A percentile compares a stretch with the other conserved stretches of the same genome.
Evolutionary conservation across 169 alveolate genomes (phyloP).

Genomic region (Plasmodium malariae): DNA sequence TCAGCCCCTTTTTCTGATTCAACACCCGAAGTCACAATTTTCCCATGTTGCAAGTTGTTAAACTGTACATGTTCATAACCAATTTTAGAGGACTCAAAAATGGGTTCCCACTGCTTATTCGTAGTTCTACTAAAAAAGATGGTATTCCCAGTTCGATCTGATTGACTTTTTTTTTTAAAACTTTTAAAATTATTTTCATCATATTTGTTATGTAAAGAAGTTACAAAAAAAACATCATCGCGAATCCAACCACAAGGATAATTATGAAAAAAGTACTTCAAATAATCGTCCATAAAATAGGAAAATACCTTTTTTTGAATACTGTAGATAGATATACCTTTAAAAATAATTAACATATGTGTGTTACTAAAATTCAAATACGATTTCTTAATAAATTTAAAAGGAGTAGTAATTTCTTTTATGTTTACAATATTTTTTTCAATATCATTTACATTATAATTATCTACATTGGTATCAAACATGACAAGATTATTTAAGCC

Average conservation of each 20-base stretch:
- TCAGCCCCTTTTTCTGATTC: not conserved
- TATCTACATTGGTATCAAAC: slow-evolving; percentile 57
- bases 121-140: not conserved
- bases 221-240: slow-evolving; percentile 62
- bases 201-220: slow-evolving; percentile 68
- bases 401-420: slow-evolving; percentile 70
- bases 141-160: not conserved
- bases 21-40: not conserved
- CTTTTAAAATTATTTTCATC: slow-evolving; percentile 68
- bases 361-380: slow-evolving; percentile 65
- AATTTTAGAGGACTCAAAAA: slow-evolving; percentile 38
- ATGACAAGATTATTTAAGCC: slow-evolving; percentile 59
- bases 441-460: slow-evolving; percentile 43
- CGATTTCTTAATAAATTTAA: slow-evolving; percentile 62
- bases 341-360: slow-evolving; percentile 45
- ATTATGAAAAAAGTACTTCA: slow-evolving; percentile 63
- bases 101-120: not conserved
- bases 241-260: slow-evolving; percentile 71
- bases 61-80: slow-evolving; percentile 31
- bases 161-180: slow-evolving; percentile 36
- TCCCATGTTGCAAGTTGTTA: not conserved
- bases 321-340: slow-evolving; percentile 48
- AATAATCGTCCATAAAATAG: slow-evolving; percentile 60
- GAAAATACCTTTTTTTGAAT: slow-evolving; percentile 60
- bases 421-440: slow-evolving; percentile 43